These are phyloP conservation scores for Aspergillus unguis DNA, from an alignment of 2,329 filamentous ascomycete species.

Conservation along the genomic window DNA sequence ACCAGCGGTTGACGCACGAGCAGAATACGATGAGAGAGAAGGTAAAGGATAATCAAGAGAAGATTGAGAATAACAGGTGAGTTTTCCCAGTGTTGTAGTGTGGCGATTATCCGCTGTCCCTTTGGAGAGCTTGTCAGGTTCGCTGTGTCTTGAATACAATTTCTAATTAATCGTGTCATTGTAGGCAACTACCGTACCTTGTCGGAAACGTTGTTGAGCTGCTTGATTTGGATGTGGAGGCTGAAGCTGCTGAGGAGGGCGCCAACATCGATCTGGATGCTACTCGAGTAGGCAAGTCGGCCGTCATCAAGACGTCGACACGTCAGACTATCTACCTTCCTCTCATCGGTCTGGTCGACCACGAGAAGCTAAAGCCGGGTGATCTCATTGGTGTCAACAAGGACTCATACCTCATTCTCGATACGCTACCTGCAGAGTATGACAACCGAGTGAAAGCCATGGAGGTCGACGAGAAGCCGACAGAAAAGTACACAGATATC, in stretches of 20 bases:
- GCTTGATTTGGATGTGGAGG: slow-evolving; percentile 91
- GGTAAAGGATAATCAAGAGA: slow-evolving; percentile 98
- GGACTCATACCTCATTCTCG: slow-evolving; percentile 94
- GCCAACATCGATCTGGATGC: slow-evolving; percentile 98
- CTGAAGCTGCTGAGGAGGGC: slow-evolving; percentile 93
- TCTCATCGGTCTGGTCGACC: slow-evolving; percentile 93
- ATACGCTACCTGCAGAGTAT: slow-evolving; percentile 95
- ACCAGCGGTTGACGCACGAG: slow-evolving; percentile 88
- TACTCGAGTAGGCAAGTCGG: slow-evolving; percentile 93
- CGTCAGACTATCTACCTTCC: slow-evolving; percentile 98
- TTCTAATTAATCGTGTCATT: no score
- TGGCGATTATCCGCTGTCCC: neutral
- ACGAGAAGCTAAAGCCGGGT: slow-evolving; percentile 88
- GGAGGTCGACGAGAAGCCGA: slow-evolving; percentile 99
- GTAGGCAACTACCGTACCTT: slow-evolving; percentile 92
- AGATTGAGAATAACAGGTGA: slow-evolving; percentile 98
- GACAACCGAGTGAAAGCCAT: slow-evolving; percentile 99
- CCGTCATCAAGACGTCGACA: slow-evolving; percentile 98
- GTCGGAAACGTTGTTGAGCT: slow-evolving; percentile 98
- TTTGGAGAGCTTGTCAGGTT: neutral
- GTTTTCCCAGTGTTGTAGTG: slow-evolving; percentile 2
- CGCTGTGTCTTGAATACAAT: no score
- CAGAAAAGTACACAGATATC: slow-evolving; percentile 97
- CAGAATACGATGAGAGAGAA: slow-evolving; percentile 96
- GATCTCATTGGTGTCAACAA: slow-evolving; percentile 99